Evolutionary conservation across 1,284 basidiomycete genomes (phyloP), one percentile per base, ranked within the genome.

Genomic region (Flammula alnicola): DNA sequence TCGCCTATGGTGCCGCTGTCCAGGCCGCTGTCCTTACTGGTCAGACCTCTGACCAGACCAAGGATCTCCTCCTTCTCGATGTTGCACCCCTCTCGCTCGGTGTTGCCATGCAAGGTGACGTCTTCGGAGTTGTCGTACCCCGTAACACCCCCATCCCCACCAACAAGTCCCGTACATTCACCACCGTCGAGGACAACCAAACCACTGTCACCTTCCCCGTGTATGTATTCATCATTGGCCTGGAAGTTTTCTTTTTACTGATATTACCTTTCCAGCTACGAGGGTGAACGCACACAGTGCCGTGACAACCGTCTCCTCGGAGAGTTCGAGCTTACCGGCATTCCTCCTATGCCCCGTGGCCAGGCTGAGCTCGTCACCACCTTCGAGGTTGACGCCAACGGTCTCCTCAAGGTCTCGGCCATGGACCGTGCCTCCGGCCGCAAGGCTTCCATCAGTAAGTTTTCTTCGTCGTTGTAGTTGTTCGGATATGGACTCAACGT

Each of bases 161-260:
- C 71, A 96, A 94, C 84, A 97, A 97, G 79, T 94, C 92, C 38
- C 82, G 93, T 67, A 89, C 88, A 49, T 98, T 98, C 83, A 96
- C 95, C 61, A 98, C 95, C 43, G 93, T 96, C 58, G 93, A 96
- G 81, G 95, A 98, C 82, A 98, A 98, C 81, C 95, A 98, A 77
- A 95, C 95, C 55, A 92, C 88, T 49, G 95, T 98, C 75, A 94
- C 93, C 57, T 96, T 98, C 91, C 95, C 93, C 62, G 95, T 98
- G 80, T 88, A 76, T 66, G 84, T 68, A 19, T 35, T 44, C 16
- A 9, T 20, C 17, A 17, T 6, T 39, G 17, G 16, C 16, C 26
- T 35, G 2, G 12, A 12, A 16, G 23, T 27, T 4, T 36, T 33
- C 12, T 45, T 19, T n/a, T 31, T n/a, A 37, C 25, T 31, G 40